Percentiles rank a stretch among this genome's conserved stretches.
These are phyloP conservation scores for Fusarium bulbicola DNA, from an alignment of 2,329 filamentous ascomycete species.

Conservation along the genomic window DNA sequence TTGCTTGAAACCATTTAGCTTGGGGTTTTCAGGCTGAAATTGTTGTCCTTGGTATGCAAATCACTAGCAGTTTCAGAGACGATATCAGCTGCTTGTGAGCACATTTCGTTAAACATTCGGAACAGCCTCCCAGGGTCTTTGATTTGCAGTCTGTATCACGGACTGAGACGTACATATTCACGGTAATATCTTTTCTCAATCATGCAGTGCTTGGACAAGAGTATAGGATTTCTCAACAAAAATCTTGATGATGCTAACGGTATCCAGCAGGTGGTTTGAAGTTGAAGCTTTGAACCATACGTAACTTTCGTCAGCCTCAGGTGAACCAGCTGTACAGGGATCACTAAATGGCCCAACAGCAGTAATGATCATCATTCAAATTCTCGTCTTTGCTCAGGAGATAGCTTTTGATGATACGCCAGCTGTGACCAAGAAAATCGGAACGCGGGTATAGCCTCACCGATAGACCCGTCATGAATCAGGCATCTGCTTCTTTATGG, in stretches of 20 bases:
- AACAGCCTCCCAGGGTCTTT: no score
- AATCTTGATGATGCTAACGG: neutral
- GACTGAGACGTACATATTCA: neutral
- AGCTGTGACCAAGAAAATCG: no score
- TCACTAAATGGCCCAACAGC: neutral
- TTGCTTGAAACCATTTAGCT: no score
- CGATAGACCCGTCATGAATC: neutral
- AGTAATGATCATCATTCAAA: neutral
- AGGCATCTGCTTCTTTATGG: neutral
- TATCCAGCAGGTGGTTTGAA: neutral
- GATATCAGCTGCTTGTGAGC: neutral
- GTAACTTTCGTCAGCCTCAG: neutral
- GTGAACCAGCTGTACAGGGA: neutral
- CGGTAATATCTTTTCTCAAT: accelerated
- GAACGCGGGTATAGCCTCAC: neutral
- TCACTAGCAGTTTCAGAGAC: no score
- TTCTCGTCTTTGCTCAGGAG: no score
- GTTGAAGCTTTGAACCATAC: neutral
- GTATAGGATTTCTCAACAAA: accelerated
- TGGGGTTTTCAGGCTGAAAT: no score
- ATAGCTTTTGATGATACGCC: neutral
- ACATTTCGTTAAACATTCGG: neutral
- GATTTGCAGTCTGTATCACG: neutral
- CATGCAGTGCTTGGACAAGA: no score
- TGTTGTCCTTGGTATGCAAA: no score